A percentile compares a stretch with the other conserved stretches of the same genome.
Evolutionary conservation across 306 rosid species (phyloP).

Genomic region (Dalbergia oliveri): DNA sequence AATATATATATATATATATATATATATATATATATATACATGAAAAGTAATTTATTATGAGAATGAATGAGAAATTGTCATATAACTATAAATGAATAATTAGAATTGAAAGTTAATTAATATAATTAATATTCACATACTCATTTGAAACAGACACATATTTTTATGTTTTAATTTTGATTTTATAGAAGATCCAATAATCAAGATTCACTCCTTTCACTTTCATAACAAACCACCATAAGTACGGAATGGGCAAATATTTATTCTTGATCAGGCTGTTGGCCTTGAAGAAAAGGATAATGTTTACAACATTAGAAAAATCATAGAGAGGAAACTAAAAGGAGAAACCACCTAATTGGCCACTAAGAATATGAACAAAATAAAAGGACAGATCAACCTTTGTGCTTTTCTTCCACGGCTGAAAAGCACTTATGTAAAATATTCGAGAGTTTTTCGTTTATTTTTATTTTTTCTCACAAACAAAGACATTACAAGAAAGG

Average conservation of each 20-base stretch:
- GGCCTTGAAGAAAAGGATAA: constrained; percentile 27
- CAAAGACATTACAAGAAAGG: constrained; percentile 2
- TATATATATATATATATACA: too few relatives aligned
- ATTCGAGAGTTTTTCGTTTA: neutral
- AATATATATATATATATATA: too few relatives aligned
- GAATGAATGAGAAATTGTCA: too few relatives aligned
- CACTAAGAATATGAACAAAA: neutral
- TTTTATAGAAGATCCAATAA: too few relatives aligned
- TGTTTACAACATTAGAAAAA: constrained; percentile 19
- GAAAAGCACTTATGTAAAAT: constrained; percentile 30
- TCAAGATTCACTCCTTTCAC: too few relatives aligned
- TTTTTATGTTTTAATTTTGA: too few relatives aligned
- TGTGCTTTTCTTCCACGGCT: constrained; percentile 40
- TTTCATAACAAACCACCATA: too few relatives aligned
- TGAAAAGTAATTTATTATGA: too few relatives aligned
- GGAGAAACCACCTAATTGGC: constrained; percentile 14
- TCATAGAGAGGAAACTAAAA: neutral
- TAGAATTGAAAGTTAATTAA: too few relatives aligned
- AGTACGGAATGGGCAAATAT: neutral
- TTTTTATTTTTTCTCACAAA: neutral
- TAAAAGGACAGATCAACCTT: constrained; percentile 2
- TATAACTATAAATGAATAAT: too few relatives aligned
- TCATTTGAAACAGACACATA: too few relatives aligned
- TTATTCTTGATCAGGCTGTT: constrained; percentile 9
- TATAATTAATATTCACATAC: too few relatives aligned